Base-by-base conservation (phyloP, 2,329 filamentous ascomycete genomes). In the Epichloe aotearoae region DNA sequence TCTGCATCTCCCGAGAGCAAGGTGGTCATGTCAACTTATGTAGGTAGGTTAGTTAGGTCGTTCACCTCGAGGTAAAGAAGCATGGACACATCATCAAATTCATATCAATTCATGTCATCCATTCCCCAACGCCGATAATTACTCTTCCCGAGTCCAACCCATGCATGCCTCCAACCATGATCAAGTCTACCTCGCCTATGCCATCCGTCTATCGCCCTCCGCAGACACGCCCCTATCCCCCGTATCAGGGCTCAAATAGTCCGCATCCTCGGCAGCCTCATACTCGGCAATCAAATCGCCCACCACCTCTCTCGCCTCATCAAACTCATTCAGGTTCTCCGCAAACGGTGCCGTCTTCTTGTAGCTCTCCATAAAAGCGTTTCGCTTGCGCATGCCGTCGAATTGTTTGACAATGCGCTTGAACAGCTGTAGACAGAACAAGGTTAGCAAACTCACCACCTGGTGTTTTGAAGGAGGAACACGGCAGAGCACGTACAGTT, bases 291-390 rank as follows among this genome's bases (percentile, higher is more conserved):
- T 91, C 55, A 97, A 71, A 66, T 95, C 91, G 61, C 84, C 82
- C 19, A 97, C 91, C 5, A 97, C 91, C 62, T 93, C 85, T 57
- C 87, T 81, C 36, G 93, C 87, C 68, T 96, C 90, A 65, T 98
- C 94, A 61, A 98, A 98, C 68, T 98, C 91, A 58, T 86, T 80
- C 41, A 98, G 72, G 42, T 90, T 93, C 57, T 97, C 91, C 0
- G 88, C 77, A 67, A 98, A 98, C 1, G 90, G 88, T 0, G 88
- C 84, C 53, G 95, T 94, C 67, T 93, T 93, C 72, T 95, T 97
- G 71, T 98, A 98, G 45, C 82, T 83, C 60, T 98, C 93, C 62
- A 98, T 78, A 68, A 97, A 98, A 47, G 93, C 93, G 66, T 97
- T 97, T 48, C 91, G 86, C 70, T 97, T 97, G 52, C 93, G 80